Conservation (phyloP, 2,329 filamentous ascomycete species). For the Phaeosphaeria sp. region DNA sequence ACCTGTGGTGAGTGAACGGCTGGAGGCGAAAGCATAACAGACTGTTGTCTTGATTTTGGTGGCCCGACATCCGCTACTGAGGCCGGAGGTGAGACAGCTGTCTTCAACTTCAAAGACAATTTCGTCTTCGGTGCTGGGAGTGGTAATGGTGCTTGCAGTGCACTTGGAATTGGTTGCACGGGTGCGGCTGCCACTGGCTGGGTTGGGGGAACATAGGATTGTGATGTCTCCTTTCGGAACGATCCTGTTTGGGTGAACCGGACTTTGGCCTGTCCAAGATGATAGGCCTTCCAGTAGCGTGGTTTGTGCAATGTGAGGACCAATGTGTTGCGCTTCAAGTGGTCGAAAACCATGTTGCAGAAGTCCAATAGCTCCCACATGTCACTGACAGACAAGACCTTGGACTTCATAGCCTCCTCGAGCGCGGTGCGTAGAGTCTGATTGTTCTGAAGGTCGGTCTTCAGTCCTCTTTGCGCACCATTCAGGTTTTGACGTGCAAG, state of each 20-base stretch:
- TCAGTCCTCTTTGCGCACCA: constrained; percentile 64
- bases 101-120: constrained; percentile 28
- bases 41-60: constrained; percentile 17
- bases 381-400: constrained; percentile 58
- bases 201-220: not conserved
- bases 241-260: constrained; percentile 38
- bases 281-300: constrained; percentile 62
- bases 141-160: not conserved
- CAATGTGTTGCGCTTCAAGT: constrained; percentile 53
- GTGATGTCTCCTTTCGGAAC: constrained; percentile 23
- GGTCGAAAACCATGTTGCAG: constrained; percentile 62
- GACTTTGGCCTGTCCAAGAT: constrained; percentile 56
- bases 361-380: constrained; percentile 64
- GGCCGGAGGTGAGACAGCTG: constrained; percentile 22
- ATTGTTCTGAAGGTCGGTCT: constrained; percentile 58
- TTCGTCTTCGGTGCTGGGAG: constrained; percentile 17
- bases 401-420: constrained; percentile 63
- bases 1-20: constrained; percentile 23
- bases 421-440: constrained; percentile 59
- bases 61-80: constrained; percentile 9
- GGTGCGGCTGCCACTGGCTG: constrained; percentile 13
- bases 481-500: constrained; percentile 63
- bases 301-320: constrained; percentile 61
- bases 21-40: constrained; percentile 22
- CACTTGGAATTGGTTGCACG: constrained; percentile 1